Percentiles rank a stretch among this genome's conserved stretches.
Conservation (phyloP, 805 yeast genomes). For the Starmerella stellata region DNA sequence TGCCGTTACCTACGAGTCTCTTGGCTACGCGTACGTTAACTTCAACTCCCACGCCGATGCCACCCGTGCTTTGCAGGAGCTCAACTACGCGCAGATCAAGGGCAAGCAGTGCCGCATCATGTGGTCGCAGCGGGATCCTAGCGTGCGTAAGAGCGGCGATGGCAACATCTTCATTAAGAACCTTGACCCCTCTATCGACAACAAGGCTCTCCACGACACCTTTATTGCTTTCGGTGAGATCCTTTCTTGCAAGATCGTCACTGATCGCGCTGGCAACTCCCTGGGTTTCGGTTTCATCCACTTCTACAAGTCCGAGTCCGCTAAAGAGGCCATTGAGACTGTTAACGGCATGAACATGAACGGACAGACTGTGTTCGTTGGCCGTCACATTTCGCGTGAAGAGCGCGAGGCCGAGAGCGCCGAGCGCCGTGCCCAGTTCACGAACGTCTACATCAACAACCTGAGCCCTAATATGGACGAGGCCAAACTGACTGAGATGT, state of each 20-base stretch:
- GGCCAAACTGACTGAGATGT: conserved; percentile 47
- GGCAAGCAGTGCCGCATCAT: conserved; percentile 96
- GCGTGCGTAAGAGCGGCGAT: conserved; percentile 81
- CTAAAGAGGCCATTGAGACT: conserved; percentile 84
- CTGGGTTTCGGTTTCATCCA: conserved; percentile 97
- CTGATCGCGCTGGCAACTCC: conserved; percentile 77
- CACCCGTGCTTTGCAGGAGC: conserved; percentile 81
- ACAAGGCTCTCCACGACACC: conserved; percentile 96
- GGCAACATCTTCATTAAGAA: conserved; percentile 97
- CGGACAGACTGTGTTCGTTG: conserved; percentile 89
- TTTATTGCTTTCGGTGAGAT: conserved; percentile 93
- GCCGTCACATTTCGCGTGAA: conserved; percentile 77
- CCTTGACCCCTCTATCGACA: conserved; percentile 94
- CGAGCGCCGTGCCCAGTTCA: conserved; percentile 78
- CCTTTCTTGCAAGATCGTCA: conserved; percentile 91
- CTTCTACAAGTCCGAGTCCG: conserved; percentile 82
- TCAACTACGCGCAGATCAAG: conserved; percentile 84
- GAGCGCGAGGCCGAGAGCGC: conserved; percentile 90
- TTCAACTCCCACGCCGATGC: conserved; percentile 79
- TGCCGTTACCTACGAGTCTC: conserved; percentile 86
- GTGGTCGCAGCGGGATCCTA: conserved; percentile 99
- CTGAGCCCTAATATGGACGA: conserved; percentile 40
- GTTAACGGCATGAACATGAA: conserved; percentile 96
- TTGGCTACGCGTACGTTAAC: conserved; percentile 97
- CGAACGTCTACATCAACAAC: conserved; percentile 92